Evolutionary conservation across 148 eudicot species (phyloP), one percentile per base, ranked within the genome.

Genomic region (Vaccinium myrtillus): DNA sequence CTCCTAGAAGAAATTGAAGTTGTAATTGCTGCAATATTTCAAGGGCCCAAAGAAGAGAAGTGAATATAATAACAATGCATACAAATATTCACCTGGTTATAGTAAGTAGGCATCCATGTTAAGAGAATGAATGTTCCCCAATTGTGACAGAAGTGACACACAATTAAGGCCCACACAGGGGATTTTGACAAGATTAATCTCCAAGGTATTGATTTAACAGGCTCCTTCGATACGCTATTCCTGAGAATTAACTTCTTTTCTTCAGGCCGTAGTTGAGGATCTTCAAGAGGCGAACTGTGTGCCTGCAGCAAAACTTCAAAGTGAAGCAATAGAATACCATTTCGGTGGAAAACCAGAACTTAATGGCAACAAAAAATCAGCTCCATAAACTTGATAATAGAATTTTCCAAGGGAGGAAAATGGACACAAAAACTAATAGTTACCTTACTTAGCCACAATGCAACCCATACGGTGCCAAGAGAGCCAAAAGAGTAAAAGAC

Each of bases 101-200:
- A 97, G 73, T 97, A 97, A 18, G 99, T 97, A 16, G 99, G 99
- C 99, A 97, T 97, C 99, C 99, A 97, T 36, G 99, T 97, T 27
- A 97, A 93, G 81, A 97, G 88, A 80, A 97, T 97, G 86, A 97
- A 97, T 46, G 99, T 97, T 77, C 99, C 99, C 98, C 98, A 97
- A 81, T 97, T 97, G 89, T 97, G 99, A 89, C 99, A 97, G 90
- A 97, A 97, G 79, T 97, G 99, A 82, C 86, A 97, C 67, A 92
- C 94, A 77, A 97, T 97, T 86, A 97, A 82, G 32, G 99, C 99
- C 99, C 99, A 97, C 7, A 97, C 99, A 67, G 99, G 98, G 58
- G 88, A 49, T 83, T 97, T 95, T 53, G 99, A 95, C 89, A 97
- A 88, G 71, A 97, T 95, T 86, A 81, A 82, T 78, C 83, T 83